Evolutionary conservation across 78 protist species (phyloP).

Genomic region (Dictyostelium capitatum): DNA sequence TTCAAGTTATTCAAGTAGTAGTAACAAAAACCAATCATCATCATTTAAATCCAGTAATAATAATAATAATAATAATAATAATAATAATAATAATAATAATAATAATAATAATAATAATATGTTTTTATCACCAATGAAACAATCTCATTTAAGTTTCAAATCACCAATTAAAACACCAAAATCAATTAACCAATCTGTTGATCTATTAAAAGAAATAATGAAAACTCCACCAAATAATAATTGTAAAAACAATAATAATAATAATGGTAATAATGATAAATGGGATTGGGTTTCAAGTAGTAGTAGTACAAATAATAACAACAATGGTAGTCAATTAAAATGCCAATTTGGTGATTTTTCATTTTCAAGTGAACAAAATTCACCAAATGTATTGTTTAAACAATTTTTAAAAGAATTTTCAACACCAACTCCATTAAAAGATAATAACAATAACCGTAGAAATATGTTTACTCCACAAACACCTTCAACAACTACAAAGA

Average conservation of each 20-base stretch:
- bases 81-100: neutral
- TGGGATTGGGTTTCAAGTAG: neutral
- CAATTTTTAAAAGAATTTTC: slow-evolving; percentile 27
- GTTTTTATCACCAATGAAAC: neutral
- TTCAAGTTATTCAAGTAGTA: neutral
- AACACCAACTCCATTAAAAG: slow-evolving; percentile 40
- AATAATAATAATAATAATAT: neutral
- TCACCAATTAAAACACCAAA: slow-evolving; percentile 42
- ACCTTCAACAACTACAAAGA: slow-evolving; percentile 7
- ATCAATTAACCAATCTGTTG: slow-evolving; percentile 26
- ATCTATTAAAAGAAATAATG: slow-evolving; percentile 31
- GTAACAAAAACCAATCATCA: neutral
- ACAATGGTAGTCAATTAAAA: neutral
- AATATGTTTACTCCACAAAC: neutral
- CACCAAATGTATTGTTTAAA: slow-evolving; percentile 3
- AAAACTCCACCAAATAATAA: slow-evolving; percentile 34
- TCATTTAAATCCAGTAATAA: neutral
- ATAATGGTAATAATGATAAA: neutral
- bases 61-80: neutral
- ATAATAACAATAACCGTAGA: neutral
- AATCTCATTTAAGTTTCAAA: neutral
- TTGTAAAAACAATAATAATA: neutral
- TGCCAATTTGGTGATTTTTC: slow-evolving; percentile 30
- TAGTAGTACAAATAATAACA: neutral
- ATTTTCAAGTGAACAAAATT: neutral